Evolutionary conservation across 805 yeast species (phyloP), one percentile per base, ranked within the genome.

Genomic region (Kodamaea fukazawae): DNA sequence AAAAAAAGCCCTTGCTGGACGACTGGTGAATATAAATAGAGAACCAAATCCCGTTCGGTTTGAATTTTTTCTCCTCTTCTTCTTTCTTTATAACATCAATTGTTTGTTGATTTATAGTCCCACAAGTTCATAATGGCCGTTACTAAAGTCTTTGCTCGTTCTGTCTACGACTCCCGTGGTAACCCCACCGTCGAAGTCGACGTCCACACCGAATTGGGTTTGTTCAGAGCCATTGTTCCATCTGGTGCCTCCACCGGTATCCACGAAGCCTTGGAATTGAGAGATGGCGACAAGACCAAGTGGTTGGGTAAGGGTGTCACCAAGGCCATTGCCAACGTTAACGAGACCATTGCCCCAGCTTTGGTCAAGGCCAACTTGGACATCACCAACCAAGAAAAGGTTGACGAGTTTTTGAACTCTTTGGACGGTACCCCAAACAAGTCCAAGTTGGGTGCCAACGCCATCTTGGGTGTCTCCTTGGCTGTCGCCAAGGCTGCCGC

Each of bases 161-260:
- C 81, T 80, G 96, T 91, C 73, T 91, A 93, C 84, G 99, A 91
- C 78, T 91, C 98, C 61, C 88, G 99, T 77, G 98, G 98, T 76
- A 93, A 91, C 83, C 99, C 99, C 76, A 91, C 99, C 58, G 99
- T 93, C 60, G 98, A 93, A 82, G 98, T 93, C 57, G 98, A 93
- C 65, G 63, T 91, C 61, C 76, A 84, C 79, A 91, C 99, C 64
- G 91, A 78, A 50, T 81, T 86, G 64, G 99, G 99, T 64, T 60
- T 79, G 53, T 90, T 88, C 95, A 86, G 97, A 74, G 81, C 98
- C 55, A 90, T 91, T 65, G 99, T 93, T 49, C 99, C 99, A 70
- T 89, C 97, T 53, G 99, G 99, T 76, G 99, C 99, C 55, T 91
- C 98, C 63, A 93, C 99, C 51, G 99, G 99, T 83, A 71, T 86